Conservation (phyloP, 2,329 filamentous ascomycete species). For the Alternaria burnsii region DNA sequence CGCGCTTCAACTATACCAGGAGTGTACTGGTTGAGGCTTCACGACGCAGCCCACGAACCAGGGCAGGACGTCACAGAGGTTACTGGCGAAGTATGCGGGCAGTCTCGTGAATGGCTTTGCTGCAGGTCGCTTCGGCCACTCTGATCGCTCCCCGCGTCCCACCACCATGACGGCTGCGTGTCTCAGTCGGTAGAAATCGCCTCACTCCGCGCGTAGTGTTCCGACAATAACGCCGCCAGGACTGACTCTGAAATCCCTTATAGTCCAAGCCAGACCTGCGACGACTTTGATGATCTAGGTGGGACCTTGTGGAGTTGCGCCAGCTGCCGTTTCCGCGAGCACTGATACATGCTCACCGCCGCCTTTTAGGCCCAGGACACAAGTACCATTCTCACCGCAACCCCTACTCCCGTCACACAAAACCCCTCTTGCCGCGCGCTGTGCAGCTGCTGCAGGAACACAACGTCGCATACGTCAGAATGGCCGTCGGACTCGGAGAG, state of each 20-base stretch:
- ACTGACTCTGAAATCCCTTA: conserved; percentile 11
- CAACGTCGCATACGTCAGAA: conserved; percentile 26
- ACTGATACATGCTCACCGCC: conserved; percentile 44
- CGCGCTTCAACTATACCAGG: conserved; percentile 32
- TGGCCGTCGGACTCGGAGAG: conserved; percentile 66
- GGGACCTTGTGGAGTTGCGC: conserved; percentile 35
- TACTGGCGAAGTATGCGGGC: conserved; percentile 35
- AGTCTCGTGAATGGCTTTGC: conserved; percentile 36
- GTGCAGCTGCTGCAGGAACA: conserved; percentile 33
- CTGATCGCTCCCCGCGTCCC: conserved; percentile 24
- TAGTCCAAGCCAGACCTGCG: conserved; percentile 13
- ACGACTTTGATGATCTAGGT: conserved; percentile 24
- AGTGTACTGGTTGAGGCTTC: conserved; percentile 30
- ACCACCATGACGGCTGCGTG: conserved; percentile 31
- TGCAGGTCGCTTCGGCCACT: conserved; percentile 25
- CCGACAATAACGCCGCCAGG: conserved; percentile 12
- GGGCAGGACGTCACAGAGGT: conserved; percentile 41
- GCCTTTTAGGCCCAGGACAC: conserved; percentile 31
- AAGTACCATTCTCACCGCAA: conserved; percentile 27
- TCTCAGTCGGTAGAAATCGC: conserved; percentile 27
- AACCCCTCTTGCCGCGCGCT: conserved; percentile 29
- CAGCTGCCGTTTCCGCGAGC: conserved; percentile 35
- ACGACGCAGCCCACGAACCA: conserved; percentile 37
- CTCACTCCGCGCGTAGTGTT: conserved; percentile 34
- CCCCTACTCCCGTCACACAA: conserved; percentile 28